phyloP scores from a whole-genome alignment of 192 early-diverging fungal species.

The Phlyctochytrium bullatum region DNA sequence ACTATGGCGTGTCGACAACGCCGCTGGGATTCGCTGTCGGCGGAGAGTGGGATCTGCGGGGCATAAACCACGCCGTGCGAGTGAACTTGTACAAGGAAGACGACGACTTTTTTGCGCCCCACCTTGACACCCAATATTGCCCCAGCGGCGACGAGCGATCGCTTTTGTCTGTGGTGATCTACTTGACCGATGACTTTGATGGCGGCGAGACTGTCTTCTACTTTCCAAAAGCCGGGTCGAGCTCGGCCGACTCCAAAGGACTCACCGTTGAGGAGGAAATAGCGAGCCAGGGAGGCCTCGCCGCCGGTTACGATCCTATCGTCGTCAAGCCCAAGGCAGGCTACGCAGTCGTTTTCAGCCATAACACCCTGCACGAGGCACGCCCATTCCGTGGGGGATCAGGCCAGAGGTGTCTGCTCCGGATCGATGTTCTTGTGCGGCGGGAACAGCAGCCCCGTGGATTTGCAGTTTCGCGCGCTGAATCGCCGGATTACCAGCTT shows the following conservation, averaged over 20 bases:
- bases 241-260: background rate
- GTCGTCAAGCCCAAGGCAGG: background rate
- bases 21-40: background rate
- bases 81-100: background rate
- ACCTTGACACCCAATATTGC: conserved; percentile 15
- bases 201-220: conserved; percentile 7
- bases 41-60: background rate
- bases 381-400: background rate
- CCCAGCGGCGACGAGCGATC: background rate
- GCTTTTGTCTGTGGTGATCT: conserved; percentile 10
- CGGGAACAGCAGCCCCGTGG: background rate
- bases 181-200: conserved; percentile 16
- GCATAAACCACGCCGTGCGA: background rate
- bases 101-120: conserved; percentile 6
- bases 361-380: conserved; percentile 3
- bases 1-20: background rate
- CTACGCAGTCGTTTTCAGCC: background rate
- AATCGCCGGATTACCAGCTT: conserved; percentile 6
- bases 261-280: conserved; percentile 6
- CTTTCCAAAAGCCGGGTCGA: background rate
- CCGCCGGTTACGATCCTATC: background rate
- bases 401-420: background rate
- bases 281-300: background rate
- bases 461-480: background rate
- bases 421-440: background rate